Evolutionary conservation across 2,329 filamentous ascomycete genomes (phyloP).

Genomic region (Cyanodermella asteris): DNA sequence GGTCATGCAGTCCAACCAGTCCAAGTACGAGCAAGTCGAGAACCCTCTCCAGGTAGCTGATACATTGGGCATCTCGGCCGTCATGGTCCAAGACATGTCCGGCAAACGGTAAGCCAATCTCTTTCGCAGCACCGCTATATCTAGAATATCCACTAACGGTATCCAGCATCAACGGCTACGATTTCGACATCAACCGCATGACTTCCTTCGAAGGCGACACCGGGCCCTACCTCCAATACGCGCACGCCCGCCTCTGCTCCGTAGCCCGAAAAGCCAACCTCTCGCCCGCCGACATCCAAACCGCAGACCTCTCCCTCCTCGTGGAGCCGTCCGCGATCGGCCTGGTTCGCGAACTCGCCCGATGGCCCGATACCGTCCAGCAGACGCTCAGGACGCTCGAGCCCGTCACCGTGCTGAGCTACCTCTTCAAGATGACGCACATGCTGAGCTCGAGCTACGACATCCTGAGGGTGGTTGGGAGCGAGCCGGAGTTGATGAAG

Average conservation of each 20-base stretch:
- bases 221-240: conserved; percentile 68
- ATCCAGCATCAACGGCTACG: conserved; percentile 34
- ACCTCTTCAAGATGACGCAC: conserved; percentile 76
- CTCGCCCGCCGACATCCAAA: conserved; percentile 33
- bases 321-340: conserved; percentile 51
- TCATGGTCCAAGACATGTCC: conserved; percentile 86
- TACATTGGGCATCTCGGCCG: conserved; percentile 60
- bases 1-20: conserved; percentile 62
- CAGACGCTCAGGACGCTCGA: conserved; percentile 73
- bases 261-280: conserved; percentile 37
- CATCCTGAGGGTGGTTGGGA: conserved; percentile 60
- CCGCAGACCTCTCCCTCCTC: conserved; percentile 45
- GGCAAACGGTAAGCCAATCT: conserved; percentile 44
- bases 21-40: conserved; percentile 64
- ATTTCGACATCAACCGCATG: conserved; percentile 64
- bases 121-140: background rate
- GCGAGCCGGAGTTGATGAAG: conserved; percentile 46
- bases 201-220: conserved; percentile 70
- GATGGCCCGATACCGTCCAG: conserved; percentile 67
- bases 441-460: conserved; percentile 61
- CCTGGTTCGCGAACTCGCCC: conserved; percentile 52
- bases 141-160: background rate
- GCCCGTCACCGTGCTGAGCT: conserved; percentile 43
- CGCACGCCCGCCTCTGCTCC: conserved; percentile 46
- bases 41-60: conserved; percentile 57